Percentiles rank a stretch among this genome's conserved stretches.
Evolutionary conservation across 176 grass and related monocot species (phyloP).

Genomic region (Saccharum officinarum): DNA sequence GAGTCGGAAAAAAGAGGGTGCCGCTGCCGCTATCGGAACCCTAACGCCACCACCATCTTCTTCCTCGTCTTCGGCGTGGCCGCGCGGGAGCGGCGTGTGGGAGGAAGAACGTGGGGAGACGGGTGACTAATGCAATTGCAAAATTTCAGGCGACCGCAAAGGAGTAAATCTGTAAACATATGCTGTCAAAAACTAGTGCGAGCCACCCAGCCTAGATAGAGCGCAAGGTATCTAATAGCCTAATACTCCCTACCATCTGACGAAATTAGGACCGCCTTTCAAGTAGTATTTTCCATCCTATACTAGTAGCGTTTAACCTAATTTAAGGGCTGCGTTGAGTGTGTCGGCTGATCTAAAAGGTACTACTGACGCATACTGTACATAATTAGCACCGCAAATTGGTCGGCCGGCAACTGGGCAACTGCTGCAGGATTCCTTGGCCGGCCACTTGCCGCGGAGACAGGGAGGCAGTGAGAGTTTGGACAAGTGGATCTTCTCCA

Average conservation of each 20-base stretch:
- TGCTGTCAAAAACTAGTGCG: neutral
- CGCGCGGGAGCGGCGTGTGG: too few species aligned
- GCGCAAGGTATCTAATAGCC: neutral
- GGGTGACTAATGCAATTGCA: too few species aligned
- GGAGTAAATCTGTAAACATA: too few species aligned
- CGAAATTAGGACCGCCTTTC: neutral
- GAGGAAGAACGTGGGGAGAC: too few species aligned
- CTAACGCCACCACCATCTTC: too few species aligned
- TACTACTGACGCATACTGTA: neutral
- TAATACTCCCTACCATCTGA: neutral
- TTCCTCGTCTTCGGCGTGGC: too few species aligned
- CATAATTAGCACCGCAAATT: slow-evolving; percentile 22
- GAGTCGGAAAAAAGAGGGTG: too few species aligned
- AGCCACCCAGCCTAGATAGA: neutral
- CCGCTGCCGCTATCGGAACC: too few species aligned
- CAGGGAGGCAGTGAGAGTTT: neutral
- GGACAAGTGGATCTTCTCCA: neutral
- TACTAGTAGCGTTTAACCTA: neutral
- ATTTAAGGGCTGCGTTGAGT: neutral
- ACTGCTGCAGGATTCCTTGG: slow-evolving; percentile 4
- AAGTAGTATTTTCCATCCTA: neutral
- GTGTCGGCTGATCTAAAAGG: neutral
- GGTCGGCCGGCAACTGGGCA: slow-evolving; percentile 6
- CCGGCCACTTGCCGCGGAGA: slow-evolving; percentile 3
- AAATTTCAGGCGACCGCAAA: too few species aligned